Evolutionary conservation across 495 filamentous ascomycete genomes (phyloP).

Genomic region (Rostrohypoxylon terebratum): DNA sequence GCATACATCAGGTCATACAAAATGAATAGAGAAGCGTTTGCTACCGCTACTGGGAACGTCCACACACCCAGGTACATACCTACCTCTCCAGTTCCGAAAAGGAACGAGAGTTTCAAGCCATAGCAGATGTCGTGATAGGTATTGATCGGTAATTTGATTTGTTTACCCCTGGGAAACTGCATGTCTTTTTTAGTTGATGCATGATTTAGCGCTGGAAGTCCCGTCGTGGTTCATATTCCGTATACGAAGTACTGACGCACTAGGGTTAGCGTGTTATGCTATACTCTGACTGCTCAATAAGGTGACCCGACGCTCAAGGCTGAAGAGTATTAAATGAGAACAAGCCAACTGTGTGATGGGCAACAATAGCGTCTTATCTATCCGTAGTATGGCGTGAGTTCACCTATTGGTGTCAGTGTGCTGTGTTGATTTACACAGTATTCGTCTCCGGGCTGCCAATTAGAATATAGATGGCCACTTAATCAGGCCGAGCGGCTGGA

Average conservation of each 20-base stretch:
- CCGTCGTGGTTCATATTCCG: slow-evolving; percentile 29
- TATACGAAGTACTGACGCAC: slow-evolving; percentile 24
- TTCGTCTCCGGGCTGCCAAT: background rate
- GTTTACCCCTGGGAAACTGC: slow-evolving; percentile 33
- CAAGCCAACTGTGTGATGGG: slow-evolving; percentile 19
- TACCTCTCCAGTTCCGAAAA: slow-evolving; percentile 1
- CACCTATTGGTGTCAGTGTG: slow-evolving; percentile 13
- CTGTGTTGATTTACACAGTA: slow-evolving; percentile 13
- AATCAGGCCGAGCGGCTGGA: background rate
- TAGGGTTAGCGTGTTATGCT: slow-evolving; percentile 20
- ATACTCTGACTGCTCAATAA: too few species aligned
- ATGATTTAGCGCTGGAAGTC: slow-evolving; percentile 18
- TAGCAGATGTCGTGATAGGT: slow-evolving; percentile 3
- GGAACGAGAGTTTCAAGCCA: background rate
- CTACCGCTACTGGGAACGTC: background rate
- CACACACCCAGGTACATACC: background rate
- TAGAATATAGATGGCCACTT: slow-evolving; percentile 3
- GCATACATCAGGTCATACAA: slow-evolving; percentile 7
- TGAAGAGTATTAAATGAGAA: slow-evolving; percentile 18
- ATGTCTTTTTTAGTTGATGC: slow-evolving; percentile 32
- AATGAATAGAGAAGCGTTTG: slow-evolving; percentile 1
- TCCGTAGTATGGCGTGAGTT: background rate
- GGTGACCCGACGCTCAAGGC: slow-evolving; percentile 28
- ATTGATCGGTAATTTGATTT: slow-evolving; percentile 16
- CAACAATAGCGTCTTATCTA: slow-evolving; percentile 10